Conservation (phyloP, 202 grass and related monocot species). For the Bolboschoenoplectus hybrid region DNA sequence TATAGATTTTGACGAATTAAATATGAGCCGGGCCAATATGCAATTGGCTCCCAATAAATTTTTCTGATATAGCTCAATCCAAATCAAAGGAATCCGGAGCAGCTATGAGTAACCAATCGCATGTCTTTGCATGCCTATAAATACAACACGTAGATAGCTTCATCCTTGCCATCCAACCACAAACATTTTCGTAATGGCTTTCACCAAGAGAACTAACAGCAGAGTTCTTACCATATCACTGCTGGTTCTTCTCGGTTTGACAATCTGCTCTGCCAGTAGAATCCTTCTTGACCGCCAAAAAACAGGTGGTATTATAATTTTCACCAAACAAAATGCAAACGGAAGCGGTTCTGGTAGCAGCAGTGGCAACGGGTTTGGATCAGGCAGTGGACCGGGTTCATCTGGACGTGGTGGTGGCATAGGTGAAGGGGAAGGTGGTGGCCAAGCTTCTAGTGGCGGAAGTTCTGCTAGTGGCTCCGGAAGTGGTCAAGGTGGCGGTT, state of each 20-base stretch:
- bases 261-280: slow-evolving; percentile 10
- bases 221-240: slow-evolving; percentile 6
- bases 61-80: too few species aligned
- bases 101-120: neutral
- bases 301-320: neutral
- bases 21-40: neutral
- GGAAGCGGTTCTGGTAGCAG: neutral
- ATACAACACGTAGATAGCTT: neutral
- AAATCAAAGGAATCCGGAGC: too few species aligned
- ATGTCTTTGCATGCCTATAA: neutral
- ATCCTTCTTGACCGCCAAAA: neutral
- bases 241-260: slow-evolving; percentile 19
- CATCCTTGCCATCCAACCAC: neutral
- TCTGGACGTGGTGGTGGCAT: neutral
- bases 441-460: neutral
- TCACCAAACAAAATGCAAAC: neutral
- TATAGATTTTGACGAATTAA: neutral
- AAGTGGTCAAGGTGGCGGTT: neutral
- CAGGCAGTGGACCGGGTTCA: neutral
- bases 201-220: neutral
- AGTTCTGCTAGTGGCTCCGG: neutral
- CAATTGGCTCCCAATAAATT: too few species aligned
- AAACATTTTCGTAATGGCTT: slow-evolving; percentile 23
- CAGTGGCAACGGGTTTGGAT: neutral
- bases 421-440: neutral